Conservation (phyloP, 495 filamentous ascomycete genomes). For the Aspergillus sparsus region DNA sequence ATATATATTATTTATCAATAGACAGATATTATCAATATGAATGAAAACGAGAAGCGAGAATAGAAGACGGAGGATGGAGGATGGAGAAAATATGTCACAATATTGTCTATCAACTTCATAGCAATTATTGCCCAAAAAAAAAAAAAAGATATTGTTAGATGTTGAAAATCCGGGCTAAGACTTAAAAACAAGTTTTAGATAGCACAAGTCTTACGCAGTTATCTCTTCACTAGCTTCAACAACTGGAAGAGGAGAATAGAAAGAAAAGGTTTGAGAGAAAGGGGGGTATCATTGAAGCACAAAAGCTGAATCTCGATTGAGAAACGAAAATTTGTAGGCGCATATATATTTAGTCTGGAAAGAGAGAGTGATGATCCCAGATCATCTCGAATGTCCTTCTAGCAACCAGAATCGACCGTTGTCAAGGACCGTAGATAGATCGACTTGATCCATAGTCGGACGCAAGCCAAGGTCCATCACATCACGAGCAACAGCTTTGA, state of each 20-base stretch:
- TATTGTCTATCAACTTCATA: not conserved
- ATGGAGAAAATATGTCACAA: not conserved
- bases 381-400: slow-evolving; percentile 15
- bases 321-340: not conserved
- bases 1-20: too few relatives aligned
- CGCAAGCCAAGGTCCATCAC: slow-evolving; percentile 49
- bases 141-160: too few relatives aligned
- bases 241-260: not conserved
- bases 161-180: too few relatives aligned
- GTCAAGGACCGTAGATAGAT: slow-evolving; percentile 42
- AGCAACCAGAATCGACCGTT: slow-evolving; percentile 43
- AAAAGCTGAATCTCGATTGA: slow-evolving; percentile 1
- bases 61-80: too few relatives aligned
- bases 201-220: too few relatives aligned
- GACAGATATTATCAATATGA: too few relatives aligned
- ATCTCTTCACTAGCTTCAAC: too few relatives aligned
- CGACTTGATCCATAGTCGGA: slow-evolving; percentile 44
- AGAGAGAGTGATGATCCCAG: not conserved
- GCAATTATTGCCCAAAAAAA: too few relatives aligned
- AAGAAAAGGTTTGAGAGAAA: too few relatives aligned
- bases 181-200: too few relatives aligned
- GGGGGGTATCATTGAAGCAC: slow-evolving; percentile 4
- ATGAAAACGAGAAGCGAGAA: too few relatives aligned
- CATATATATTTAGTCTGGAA: not conserved
- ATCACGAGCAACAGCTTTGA: slow-evolving; percentile 55